These are phyloP conservation scores for Ustilago hordei DNA, from an alignment of 1,284 basidiomycete species.

Conservation along the genomic window DNA sequence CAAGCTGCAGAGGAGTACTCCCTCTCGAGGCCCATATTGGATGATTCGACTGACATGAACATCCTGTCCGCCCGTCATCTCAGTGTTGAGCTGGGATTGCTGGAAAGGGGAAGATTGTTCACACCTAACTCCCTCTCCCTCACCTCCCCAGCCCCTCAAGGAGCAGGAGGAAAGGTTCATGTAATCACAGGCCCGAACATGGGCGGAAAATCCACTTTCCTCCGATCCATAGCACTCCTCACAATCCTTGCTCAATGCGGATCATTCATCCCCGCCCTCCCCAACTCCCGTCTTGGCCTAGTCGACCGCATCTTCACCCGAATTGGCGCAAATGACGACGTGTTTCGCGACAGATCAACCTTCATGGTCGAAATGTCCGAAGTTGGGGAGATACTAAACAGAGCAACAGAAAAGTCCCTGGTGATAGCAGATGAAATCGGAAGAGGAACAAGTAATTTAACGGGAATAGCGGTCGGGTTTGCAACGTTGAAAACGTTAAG, in stretches of 20 bases:
- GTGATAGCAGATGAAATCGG: constrained; percentile 80
- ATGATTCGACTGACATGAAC: constrained; percentile 73
- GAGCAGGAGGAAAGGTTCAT: constrained; percentile 71
- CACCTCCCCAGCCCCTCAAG: neutral
- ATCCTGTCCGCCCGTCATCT: constrained; percentile 89
- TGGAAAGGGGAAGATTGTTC: constrained; percentile 72
- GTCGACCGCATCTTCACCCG: constrained; percentile 92
- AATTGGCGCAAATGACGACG: constrained; percentile 94
- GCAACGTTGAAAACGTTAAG: constrained; percentile 86
- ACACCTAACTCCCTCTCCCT: constrained; percentile 75
- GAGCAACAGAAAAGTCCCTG: constrained; percentile 72
- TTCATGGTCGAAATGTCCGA: constrained; percentile 79
- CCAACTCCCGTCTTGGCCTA: constrained; percentile 79
- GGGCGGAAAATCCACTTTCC: constrained; percentile 89
- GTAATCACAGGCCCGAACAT: constrained; percentile 96
- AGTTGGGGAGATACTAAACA: constrained; percentile 75
- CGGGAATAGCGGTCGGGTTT: constrained; percentile 93
- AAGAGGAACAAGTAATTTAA: constrained; percentile 89
- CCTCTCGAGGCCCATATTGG: constrained; percentile 80
- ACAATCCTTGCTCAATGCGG: constrained; percentile 91
- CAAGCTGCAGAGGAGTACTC: constrained; percentile 82
- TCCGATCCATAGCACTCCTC: constrained; percentile 91
- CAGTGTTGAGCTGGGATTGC: constrained; percentile 87
- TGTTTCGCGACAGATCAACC: constrained; percentile 90
- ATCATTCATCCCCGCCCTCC: constrained; percentile 88